Base-by-base conservation (phyloP, 345 rosid species). In the Gynandropsis gynandra region DNA sequence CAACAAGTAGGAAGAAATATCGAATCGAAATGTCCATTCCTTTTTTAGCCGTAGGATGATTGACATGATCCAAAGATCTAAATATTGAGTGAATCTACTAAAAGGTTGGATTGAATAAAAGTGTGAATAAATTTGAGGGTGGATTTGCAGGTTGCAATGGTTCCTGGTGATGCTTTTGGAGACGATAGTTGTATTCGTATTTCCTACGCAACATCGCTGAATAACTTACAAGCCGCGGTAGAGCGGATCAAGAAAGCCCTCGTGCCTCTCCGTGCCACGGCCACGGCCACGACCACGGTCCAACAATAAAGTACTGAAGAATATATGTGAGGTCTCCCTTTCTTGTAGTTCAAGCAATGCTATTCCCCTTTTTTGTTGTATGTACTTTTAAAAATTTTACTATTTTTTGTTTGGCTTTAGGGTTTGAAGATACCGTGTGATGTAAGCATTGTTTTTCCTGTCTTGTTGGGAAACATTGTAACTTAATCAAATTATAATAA, bases 131-230 rank as follows among this genome's bases (percentile, higher is more conserved):
- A 18, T 35, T 8, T 52, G 46, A 56, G 56, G 35, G 29, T 51
- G 59, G 36, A 1, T 59, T 42, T 17, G 12, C 67, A 92, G 98
- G 97, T 92, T 35, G 98, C 98, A 7, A 48, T 88, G 62, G 97
- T 92, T 43, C 98, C 98, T 0, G 97, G 98, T 32, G 95, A 78
- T 58, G 98, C 98, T 38, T 92, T 88, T n/a, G 98, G 97, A 49
- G 95, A 92, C 5, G 89, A 92, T 51, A 78, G 24, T 24, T 92
- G 98, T 76, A 72, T 85, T 61, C 76, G 95, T 11, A 85, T 92
- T 52, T 88, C 98, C 5, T 92, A 85, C 24, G 98, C 97, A 0
- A 87, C 85, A 44, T 88, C 98, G 38, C 83, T 85, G 15, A 51
- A 80, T 10, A 76, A 83, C 46, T 59, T 92, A 44, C 83, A 72